Evolutionary conservation across 1,284 basidiomycete species (phyloP), one percentile per base, ranked within the genome.

Genomic region (Tremellales sp.): DNA sequence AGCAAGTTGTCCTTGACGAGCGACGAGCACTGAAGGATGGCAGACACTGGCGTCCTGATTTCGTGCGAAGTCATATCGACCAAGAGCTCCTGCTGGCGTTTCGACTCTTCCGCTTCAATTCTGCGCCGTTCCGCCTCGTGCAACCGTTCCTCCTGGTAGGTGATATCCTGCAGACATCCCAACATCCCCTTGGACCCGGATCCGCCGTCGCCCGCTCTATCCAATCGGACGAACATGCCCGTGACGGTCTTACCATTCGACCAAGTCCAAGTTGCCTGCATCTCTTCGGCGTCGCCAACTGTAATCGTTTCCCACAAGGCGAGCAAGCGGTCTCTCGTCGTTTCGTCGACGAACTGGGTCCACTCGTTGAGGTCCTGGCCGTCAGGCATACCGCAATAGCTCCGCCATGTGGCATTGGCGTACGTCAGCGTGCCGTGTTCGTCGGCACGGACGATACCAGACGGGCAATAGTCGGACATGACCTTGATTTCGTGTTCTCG

Each of bases 1-100:
- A 58, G 44, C 8, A 68, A 47, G 37, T 68, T 64, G 26, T 68
- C 62, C 27, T 58, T 62, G 2, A 65, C 63, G 8, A 67, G 43
- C 24, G 54, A 54, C 6, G 62, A 60, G 29, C 65, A 64, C 47
- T 62, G 64, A 13, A 66, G 46, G 17, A 66, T 62, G 12, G 64
- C 64, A 5, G 57, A 60, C 6, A 66, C 61, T 2, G 61, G 61
- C 0, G 58, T 63, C 29, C 61, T 51, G 43, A 58, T 65, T 49
- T 68, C 66, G 46, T 68, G 66, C 33, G 53, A 57, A 3, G 60
- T 65, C 2, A 68, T 45, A 42, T 68, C 66, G 31, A 68, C 56
- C 15, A 68, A 45, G 19, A 65, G 47, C 27, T 65, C 64, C 45
- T 66, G 61, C 31, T 64, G 58, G 4, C 57, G 53, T 42, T 61